Base-by-base conservation (phyloP, 1,284 basidiomycete species). In the Papiliotrema fonsecae region DNA sequence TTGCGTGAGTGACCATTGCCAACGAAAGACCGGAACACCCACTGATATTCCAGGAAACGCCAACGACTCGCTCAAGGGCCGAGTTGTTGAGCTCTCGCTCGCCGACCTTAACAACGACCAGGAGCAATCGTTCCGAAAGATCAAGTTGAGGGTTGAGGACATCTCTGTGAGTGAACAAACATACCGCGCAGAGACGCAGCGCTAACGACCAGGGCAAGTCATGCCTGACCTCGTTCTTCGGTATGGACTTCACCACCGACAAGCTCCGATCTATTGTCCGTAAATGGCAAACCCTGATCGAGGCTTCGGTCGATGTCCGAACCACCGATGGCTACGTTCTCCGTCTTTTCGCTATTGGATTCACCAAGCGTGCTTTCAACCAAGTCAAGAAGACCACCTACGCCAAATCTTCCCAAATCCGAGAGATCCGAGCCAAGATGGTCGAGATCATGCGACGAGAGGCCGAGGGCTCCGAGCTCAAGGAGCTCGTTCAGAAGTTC, bases 201-300 rank as follows among this genome's bases (percentile, higher is more conserved):
- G 42, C 26, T 28, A 34, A 24, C 16, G 6, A 34, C 13, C 87
- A 97, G 79, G 96, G 94, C 80, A 96, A 93, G 82, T 94, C 89
- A 82, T 97, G 93, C 82, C 82, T 98, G 51, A 97, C 96, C 76
- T 97, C 94, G 79, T 99, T 99, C 87, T 88, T 94, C 79, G 96
- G 94, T 75, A 98, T 99, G 96, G 90, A 96, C 81, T 97, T 99
- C 81, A 98, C 96, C 59, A 96, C 92, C 59, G 96, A 99, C 86
- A 98, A 98, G 80, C 86, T 98, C 63, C 92, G 96, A 60, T 98
- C 96, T 51, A 91, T 99, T 69, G 96, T 98, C 66, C 91, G 94
- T 76, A 99, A 98, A 80, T 99, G 96, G 96, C 96, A 98, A 79
- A 85, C 92, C 34, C 87, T 98, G 70, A 93, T 99, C 70, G 94